A percentile compares a stretch with the other conserved stretches of the same genome.
Conservation (phyloP, 352 stramenopile species). For the Pythium plurisporium region DNA sequence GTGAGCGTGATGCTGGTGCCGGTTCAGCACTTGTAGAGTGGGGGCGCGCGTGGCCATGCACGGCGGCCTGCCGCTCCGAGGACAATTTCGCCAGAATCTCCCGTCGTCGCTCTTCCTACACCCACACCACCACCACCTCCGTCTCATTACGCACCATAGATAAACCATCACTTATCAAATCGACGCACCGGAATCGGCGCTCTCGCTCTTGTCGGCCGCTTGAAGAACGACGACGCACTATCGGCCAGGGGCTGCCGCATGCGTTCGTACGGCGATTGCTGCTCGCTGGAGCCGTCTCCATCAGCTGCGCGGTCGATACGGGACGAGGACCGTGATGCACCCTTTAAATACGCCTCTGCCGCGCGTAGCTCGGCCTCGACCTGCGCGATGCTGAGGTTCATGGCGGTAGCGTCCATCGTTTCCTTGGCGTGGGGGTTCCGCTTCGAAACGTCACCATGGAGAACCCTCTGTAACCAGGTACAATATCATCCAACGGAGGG, state of each 20-base stretch:
- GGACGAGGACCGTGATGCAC: not conserved
- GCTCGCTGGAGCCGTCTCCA: not conserved
- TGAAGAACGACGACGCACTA: constrained; percentile 5
- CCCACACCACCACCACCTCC: not conserved
- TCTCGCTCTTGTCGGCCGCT: not conserved
- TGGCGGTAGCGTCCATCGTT: not conserved
- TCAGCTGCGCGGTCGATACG: not conserved
- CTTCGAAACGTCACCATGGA: constrained; percentile 13
- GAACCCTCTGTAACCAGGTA: not conserved
- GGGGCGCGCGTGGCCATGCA: constrained; percentile 3
- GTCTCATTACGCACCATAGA: too few species aligned
- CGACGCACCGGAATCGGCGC: constrained; percentile 1
- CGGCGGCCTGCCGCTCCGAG: constrained; percentile 39
- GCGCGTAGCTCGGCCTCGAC: constrained; percentile 62
- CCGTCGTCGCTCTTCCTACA: constrained; percentile 49
- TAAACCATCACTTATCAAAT: not conserved
- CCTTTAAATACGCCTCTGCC: constrained; percentile 55
- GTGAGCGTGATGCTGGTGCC: not conserved
- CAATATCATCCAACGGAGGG: not conserved
- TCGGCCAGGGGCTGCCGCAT: not conserved
- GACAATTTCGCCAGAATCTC: constrained; percentile 70
- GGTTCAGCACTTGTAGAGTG: not conserved
- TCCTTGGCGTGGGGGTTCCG: not conserved
- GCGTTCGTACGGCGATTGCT: constrained; percentile 7
- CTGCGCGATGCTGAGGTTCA: constrained; percentile 43